Evolutionary conservation across 371 early-diverging fungal species (phyloP).

Genomic region (Amoeboaphelidium protococcarum): DNA sequence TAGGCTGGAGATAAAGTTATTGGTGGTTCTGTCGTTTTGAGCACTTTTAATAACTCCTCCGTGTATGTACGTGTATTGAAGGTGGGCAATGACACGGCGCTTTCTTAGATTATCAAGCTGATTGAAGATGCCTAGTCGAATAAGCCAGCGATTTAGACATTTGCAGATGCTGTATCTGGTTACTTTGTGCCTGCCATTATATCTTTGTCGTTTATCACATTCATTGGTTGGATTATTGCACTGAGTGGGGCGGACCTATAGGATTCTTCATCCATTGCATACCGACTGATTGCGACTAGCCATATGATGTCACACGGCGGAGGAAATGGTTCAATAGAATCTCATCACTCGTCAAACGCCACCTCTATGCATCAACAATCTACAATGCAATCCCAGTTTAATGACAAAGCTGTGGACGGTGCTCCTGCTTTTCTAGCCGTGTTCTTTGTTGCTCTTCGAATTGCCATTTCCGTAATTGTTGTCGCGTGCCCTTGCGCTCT

Average conservation of each 20-base stretch:
- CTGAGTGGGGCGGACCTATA: slow-evolving; percentile 3
- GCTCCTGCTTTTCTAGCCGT: neutral
- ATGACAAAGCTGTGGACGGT: neutral
- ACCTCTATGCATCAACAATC: too few species aligned
- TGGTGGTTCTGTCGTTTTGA: slow-evolving; percentile 84
- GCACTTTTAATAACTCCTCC: too few species aligned
- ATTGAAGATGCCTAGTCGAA: slow-evolving; percentile 61
- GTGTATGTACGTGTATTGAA: too few species aligned
- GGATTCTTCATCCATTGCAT: neutral
- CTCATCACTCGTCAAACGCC: too few species aligned
- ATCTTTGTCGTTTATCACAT: slow-evolving; percentile 32
- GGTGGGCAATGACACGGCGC: slow-evolving; percentile 52
- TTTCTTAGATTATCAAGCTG: slow-evolving; percentile 62
- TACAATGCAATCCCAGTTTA: too few species aligned
- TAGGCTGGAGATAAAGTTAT: slow-evolving; percentile 33
- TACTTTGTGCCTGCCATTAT: slow-evolving; percentile 75
- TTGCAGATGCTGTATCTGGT: slow-evolving; percentile 52
- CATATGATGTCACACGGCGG: neutral
- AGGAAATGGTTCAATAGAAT: too few species aligned
- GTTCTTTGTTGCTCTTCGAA: slow-evolving; percentile 50
- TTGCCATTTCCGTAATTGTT: slow-evolving; percentile 78
- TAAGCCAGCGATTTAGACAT: slow-evolving; percentile 60
- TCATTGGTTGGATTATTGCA: slow-evolving; percentile 44
- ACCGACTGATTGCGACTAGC: neutral
- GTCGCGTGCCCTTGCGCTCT: slow-evolving; percentile 93